Percentiles rank a stretch among this genome's conserved stretches.
Evolutionary conservation across 169 alveolate genomes (phyloP).

Genomic region (Pseudocohnilembus persalinus): DNA sequence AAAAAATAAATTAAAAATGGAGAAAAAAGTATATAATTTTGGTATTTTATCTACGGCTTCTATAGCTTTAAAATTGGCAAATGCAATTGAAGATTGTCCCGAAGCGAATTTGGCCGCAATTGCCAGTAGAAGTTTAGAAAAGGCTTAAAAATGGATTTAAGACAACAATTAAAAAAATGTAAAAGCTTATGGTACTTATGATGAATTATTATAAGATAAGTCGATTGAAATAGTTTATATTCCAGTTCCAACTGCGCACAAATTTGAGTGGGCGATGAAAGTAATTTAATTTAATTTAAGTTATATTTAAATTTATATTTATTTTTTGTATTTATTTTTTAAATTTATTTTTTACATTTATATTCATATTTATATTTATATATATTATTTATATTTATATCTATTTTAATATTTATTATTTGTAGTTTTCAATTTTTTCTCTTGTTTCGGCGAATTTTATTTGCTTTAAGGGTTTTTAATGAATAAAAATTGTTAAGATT

Average conservation of each 20-base stretch:
- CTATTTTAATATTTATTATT: too few relatives aligned
- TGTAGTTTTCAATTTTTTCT: too few relatives aligned
- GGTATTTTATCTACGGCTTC: neutral
- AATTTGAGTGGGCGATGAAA: constrained; percentile 43
- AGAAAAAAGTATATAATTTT: too few relatives aligned
- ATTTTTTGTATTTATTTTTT: too few relatives aligned
- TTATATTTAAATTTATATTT: too few relatives aligned
- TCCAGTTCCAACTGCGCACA: constrained; percentile 48
- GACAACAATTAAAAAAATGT: neutral
- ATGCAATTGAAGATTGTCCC: neutral
- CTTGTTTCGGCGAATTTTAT: too few relatives aligned
- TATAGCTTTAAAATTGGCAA: neutral
- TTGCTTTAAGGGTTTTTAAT: too few relatives aligned
- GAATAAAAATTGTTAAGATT: too few relatives aligned
- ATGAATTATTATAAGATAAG: constrained; percentile 50
- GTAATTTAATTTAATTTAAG: too few relatives aligned
- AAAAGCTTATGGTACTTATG: constrained; percentile 46
- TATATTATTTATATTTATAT: too few relatives aligned
- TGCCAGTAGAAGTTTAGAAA: neutral
- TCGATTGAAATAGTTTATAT: constrained; percentile 52
- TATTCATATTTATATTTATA: neutral
- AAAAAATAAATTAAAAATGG: neutral
- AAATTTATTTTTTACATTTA: too few relatives aligned
- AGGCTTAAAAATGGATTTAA: neutral
- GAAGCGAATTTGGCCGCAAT: neutral